phyloP scores from a whole-genome alignment of 2,329 filamentous ascomycete genomes.

The Chrysoporthe deuterocubensis region DNA sequence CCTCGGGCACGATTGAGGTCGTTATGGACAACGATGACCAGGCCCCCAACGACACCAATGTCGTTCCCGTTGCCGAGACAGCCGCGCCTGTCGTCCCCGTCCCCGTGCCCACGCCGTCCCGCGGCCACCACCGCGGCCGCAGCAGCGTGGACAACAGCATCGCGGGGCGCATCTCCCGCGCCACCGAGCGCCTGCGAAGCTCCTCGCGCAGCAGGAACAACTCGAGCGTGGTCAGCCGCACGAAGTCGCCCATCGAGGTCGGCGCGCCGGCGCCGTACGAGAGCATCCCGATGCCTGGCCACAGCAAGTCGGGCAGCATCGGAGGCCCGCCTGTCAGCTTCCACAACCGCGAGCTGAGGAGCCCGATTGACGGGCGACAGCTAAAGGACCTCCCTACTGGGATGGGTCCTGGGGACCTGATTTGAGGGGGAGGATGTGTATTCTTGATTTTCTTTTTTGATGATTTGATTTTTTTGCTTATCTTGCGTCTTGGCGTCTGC shows the following conservation, averaged over 20 bases:
- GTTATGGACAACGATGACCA: conserved; percentile 65
- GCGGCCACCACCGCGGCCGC: conserved; percentile 59
- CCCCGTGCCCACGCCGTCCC: conserved; percentile 47
- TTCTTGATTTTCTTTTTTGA: conserved; percentile 13
- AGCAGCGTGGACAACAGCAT: conserved; percentile 59
- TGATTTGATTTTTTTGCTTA: not conserved
- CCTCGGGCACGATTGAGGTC: conserved; percentile 66
- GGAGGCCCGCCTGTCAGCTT: conserved; percentile 43
- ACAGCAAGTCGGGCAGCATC: conserved; percentile 30
- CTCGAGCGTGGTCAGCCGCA: conserved; percentile 38
- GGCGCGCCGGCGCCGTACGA: conserved; percentile 42
- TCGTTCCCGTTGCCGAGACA: conserved; percentile 42
- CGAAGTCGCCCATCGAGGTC: conserved; percentile 43
- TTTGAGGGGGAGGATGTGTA: conserved; percentile 44
- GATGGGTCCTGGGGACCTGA: conserved; percentile 39
- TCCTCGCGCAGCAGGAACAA: conserved; percentile 60
- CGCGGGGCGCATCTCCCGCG: conserved; percentile 58
- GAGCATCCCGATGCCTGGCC: conserved; percentile 38
- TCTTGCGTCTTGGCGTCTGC: not conserved
- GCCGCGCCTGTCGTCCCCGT: conserved; percentile 51
- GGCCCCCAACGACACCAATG: conserved; percentile 30
- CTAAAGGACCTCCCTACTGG: conserved; percentile 30
- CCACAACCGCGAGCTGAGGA: conserved; percentile 43
- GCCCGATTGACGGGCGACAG: conserved; percentile 32
- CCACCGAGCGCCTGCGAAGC: conserved; percentile 64